phyloP scores from a whole-genome alignment of 495 filamentous ascomycete genomes.

The Pseudoneurospora amorphoporcata region DNA sequence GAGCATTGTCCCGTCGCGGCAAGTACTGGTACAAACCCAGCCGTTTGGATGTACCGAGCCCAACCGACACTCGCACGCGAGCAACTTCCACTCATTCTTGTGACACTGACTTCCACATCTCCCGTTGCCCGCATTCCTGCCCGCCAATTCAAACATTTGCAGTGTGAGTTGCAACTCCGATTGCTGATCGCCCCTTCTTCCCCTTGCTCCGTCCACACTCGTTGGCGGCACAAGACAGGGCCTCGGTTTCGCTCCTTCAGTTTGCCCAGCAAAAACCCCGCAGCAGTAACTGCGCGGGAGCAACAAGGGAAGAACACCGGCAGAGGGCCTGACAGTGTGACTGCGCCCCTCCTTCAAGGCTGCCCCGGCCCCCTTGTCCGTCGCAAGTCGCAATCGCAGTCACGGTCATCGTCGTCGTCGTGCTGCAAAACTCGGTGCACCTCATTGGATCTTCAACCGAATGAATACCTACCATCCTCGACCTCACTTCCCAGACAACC shows the following conservation, averaged over 20 bases:
- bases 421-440: background rate
- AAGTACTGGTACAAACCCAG: background rate
- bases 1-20: background rate
- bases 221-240: background rate
- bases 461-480: too few relatives aligned
- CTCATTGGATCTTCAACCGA: background rate
- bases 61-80: background rate
- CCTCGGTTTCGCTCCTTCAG: background rate
- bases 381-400: background rate
- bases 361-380: background rate
- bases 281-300: background rate
- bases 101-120: background rate
- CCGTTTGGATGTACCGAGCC: background rate
- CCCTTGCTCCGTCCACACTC: background rate
- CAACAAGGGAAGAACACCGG: background rate
- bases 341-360: background rate
- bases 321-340: background rate
- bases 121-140: background rate
- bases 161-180: background rate
- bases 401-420: background rate
- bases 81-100: background rate
- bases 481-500: background rate
- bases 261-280: conserved; percentile 3
- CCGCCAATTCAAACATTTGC: background rate
- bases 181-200: background rate